These are phyloP conservation scores for Ustulina deusta DNA, from an alignment of 2,329 filamentous ascomycete species.

Conservation along the genomic window DNA sequence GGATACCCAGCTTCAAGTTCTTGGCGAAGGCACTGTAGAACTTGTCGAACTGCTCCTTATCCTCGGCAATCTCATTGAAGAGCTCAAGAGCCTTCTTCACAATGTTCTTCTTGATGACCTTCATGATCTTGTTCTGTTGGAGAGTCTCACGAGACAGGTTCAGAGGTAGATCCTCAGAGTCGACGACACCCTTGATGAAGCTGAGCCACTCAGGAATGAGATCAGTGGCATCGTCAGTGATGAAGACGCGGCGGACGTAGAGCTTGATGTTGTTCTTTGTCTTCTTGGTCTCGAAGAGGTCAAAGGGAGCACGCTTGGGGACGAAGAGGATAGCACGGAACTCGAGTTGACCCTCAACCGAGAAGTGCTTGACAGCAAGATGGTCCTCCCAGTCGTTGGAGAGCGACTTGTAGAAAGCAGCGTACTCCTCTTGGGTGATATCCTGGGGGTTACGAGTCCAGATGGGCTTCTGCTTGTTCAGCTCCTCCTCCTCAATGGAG, in stretches of 20 bases:
- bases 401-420: slow-evolving; percentile 99
- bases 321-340: slow-evolving; percentile 99
- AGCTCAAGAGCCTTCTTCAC: slow-evolving; percentile 99
- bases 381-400: slow-evolving; percentile 99
- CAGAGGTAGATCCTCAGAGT: slow-evolving; percentile 98
- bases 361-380: slow-evolving; percentile 99
- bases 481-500: slow-evolving; percentile 98
- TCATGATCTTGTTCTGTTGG: slow-evolving; percentile 99
- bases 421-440: slow-evolving; percentile 96
- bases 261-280: slow-evolving; percentile 99
- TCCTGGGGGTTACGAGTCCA: slow-evolving; percentile 98
- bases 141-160: slow-evolving; percentile 99
- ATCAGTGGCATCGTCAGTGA: slow-evolving; percentile 98
- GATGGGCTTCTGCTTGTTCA: slow-evolving; percentile 99
- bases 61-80: slow-evolving; percentile 98
- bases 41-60: slow-evolving; percentile 99
- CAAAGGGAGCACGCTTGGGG: slow-evolving; percentile 98
- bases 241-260: slow-evolving; percentile 99
- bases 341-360: slow-evolving; percentile 99
- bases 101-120: slow-evolving; percentile 99
- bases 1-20: slow-evolving; percentile 99
- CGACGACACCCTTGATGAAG: slow-evolving; percentile 99
- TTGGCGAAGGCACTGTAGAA: slow-evolving; percentile 99
- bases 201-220: slow-evolving; percentile 99
- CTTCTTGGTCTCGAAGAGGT: slow-evolving; percentile 99